phyloP scores from a whole-genome alignment of 2,329 filamentous ascomycete genomes.

The Mycosphaerella sp. region DNA sequence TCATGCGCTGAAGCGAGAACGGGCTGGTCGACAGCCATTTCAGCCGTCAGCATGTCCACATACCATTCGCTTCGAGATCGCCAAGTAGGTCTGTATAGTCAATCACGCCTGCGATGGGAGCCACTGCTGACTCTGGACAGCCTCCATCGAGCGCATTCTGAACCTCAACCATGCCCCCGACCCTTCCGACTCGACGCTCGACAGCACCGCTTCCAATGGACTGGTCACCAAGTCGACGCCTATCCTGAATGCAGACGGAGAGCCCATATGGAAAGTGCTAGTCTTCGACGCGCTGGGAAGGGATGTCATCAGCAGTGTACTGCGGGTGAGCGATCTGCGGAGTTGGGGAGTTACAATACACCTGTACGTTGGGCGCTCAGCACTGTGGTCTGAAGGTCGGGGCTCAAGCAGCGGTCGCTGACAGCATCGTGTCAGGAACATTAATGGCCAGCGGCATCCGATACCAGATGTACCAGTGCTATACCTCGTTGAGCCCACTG shows the following conservation, averaged over 20 bases:
- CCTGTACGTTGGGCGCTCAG: conserved; percentile 52
- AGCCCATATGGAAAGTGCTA: conserved; percentile 95
- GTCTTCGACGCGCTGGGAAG: conserved; percentile 89
- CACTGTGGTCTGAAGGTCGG: conserved; percentile 22
- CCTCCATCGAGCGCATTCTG: conserved; percentile 88
- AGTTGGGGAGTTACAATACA: conserved; percentile 96
- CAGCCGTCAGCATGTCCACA: conserved; percentile 45
- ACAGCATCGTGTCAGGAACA: conserved; percentile 51
- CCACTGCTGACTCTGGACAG: conserved; percentile 41
- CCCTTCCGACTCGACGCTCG: conserved; percentile 54
- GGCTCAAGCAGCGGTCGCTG: conserved; percentile 28
- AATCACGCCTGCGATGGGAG: conserved; percentile 13
- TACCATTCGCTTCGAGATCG: conserved; percentile 60
- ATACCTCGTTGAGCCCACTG: conserved; percentile 87
- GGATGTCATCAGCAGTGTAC: conserved; percentile 93
- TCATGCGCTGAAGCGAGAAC: conserved; percentile 26
- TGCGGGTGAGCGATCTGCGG: conserved; percentile 87
- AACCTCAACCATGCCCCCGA: conserved; percentile 75
- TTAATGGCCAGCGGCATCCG: conserved; percentile 71
- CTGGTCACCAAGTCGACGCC: conserved; percentile 64
- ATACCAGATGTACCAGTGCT: conserved; percentile 96
- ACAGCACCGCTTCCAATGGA: conserved; percentile 55
- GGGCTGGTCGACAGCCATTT: conserved; percentile 30
- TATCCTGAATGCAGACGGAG: conserved; percentile 76
- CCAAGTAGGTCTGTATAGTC: conserved; percentile 57